Evolutionary conservation across 2,329 filamentous ascomycete species (phyloP).

Genomic region (Blumeria graminis): DNA sequence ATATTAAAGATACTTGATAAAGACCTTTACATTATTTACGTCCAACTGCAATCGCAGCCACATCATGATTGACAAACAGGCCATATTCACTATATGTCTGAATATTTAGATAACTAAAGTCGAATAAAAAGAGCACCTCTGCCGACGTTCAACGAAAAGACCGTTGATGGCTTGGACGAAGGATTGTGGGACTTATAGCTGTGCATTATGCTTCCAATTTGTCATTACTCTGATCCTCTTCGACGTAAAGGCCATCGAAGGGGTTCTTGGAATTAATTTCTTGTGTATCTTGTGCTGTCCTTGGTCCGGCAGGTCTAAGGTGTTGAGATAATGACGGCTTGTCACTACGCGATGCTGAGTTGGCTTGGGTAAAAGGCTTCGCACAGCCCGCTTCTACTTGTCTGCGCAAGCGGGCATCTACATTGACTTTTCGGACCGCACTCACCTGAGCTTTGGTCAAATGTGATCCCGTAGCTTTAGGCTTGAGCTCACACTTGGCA

Average conservation of each 20-base stretch:
- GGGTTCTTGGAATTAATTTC: neutral
- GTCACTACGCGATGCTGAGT: no score
- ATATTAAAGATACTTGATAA: no score
- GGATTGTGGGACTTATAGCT: neutral
- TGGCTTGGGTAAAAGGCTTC: neutral
- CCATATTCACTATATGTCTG: no score
- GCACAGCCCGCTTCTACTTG: neutral
- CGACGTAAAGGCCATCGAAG: neutral
- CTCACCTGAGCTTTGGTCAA: neutral
- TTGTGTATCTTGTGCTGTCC: no score
- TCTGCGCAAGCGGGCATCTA: neutral
- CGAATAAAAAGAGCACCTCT: neutral
- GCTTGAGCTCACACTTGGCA: neutral
- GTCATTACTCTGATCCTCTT: neutral
- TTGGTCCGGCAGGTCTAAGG: no score
- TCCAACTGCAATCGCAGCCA: no score
- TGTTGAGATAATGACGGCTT: no score
- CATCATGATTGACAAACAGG: no score
- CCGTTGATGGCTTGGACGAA: neutral
- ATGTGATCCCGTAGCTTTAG: neutral
- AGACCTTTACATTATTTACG: no score
- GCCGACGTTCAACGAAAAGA: neutral
- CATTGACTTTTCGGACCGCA: neutral
- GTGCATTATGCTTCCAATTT: neutral
- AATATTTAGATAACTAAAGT: no score